A percentile compares a stretch with the other conserved stretches of the same genome.
Conservation (phyloP, 2,329 filamentous ascomycete genomes). For the Ophiocordyceps camponoti-leonardi region DNA sequence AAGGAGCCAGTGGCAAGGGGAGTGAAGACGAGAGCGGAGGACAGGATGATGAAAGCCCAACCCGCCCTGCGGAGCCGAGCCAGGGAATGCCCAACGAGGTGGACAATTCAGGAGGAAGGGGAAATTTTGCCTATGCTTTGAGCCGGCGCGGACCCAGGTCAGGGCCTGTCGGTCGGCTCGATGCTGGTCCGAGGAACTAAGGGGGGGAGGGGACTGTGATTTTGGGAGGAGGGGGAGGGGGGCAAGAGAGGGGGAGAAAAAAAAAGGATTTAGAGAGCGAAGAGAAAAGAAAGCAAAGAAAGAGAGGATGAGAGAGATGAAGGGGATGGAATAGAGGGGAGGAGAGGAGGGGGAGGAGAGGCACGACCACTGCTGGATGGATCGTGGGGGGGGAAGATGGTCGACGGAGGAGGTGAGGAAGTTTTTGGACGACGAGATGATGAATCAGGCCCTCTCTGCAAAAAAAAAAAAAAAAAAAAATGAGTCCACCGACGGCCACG, state of each 20-base stretch:
- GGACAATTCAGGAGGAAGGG: neutral
- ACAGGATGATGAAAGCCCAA: constrained; percentile 5
- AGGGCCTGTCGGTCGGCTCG: constrained; percentile 1
- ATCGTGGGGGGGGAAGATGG: neutral
- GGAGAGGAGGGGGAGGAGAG: neutral
- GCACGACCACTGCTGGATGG: neutral
- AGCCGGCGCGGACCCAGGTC: constrained; percentile 1
- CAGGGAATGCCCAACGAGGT: constrained; percentile 1
- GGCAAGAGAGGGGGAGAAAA: neutral
- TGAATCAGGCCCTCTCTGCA: neutral
- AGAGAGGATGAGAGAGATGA: too few relatives aligned
- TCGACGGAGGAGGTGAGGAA: neutral
- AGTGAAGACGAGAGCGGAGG: neutral
- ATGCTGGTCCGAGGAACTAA: constrained; percentile 6
- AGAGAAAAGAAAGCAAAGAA: neutral
- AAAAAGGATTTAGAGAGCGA: neutral
- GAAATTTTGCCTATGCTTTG: neutral
- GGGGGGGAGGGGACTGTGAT: neutral
- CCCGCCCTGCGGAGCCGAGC: constrained; percentile 8
- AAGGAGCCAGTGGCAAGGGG: neutral
- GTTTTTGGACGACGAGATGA: neutral
- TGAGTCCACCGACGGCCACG: neutral
- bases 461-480: neutral
- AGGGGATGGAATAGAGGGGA: neutral
- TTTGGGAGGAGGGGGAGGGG: neutral